Evolutionary conservation across 371 early-diverging fungal genomes (phyloP).

Genomic region (Mucor velutinosus): DNA sequence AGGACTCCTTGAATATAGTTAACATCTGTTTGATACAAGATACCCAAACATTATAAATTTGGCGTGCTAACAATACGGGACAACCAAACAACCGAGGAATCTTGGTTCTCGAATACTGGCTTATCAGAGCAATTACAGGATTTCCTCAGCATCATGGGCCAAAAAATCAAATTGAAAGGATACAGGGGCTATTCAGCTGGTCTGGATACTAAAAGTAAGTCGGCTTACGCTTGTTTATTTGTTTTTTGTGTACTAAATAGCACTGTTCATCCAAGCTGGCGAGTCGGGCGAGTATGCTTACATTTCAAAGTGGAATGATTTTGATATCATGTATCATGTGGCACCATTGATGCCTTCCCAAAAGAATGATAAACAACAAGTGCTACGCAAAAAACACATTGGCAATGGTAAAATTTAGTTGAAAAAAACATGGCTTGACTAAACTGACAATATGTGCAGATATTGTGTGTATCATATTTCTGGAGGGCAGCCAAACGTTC

Average conservation of each 20-base stretch:
- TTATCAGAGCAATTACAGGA: constrained; percentile 61
- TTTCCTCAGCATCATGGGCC: constrained; percentile 74
- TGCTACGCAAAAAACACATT: constrained; percentile 81
- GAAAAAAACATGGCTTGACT: not conserved
- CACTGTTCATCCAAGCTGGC: constrained; percentile 35
- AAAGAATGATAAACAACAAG: constrained; percentile 72
- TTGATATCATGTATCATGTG: constrained; percentile 87
- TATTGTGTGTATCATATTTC: constrained; percentile 72
- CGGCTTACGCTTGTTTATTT: not conserved
- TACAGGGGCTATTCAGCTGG: constrained; percentile 85
- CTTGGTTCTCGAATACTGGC: constrained; percentile 72
- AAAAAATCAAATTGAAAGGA: constrained; percentile 70
- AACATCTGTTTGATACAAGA: constrained; percentile 30
- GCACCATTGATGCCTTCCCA: constrained; percentile 75
- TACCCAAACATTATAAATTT: constrained; percentile 81
- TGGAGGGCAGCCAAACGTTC: constrained; percentile 62
- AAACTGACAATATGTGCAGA: constrained; percentile 39
- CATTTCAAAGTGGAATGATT: constrained; percentile 74
- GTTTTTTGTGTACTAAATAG: not conserved
- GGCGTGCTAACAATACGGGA: constrained; percentile 68
- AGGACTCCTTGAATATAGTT: not conserved
- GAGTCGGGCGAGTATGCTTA: constrained; percentile 76
- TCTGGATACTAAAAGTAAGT: constrained; percentile 77
- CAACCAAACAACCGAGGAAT: constrained; percentile 75
- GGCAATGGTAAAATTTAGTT: constrained; percentile 68